Evolutionary conservation across 2,329 filamentous ascomycete genomes (phyloP).

Genomic region (Bipolaris sorokiniana): DNA sequence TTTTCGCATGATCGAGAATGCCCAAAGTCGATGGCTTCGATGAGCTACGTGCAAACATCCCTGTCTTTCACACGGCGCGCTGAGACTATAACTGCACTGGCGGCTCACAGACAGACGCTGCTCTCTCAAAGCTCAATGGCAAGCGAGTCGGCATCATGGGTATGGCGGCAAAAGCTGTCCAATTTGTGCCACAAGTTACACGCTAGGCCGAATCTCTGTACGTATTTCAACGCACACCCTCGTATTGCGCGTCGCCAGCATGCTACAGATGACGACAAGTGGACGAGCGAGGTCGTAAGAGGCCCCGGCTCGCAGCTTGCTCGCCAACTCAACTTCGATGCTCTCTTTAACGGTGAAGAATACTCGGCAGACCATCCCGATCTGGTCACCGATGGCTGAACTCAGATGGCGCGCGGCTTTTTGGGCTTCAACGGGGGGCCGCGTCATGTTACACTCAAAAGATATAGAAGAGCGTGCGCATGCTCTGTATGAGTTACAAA

Average conservation of each 20-base stretch:
- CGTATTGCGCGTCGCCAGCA: constrained; percentile 47
- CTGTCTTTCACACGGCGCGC: constrained; percentile 53
- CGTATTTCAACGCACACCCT: constrained; percentile 54
- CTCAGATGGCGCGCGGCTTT: constrained; percentile 23
- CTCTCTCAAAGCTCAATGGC: constrained; percentile 21
- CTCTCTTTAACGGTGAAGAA: constrained; percentile 28
- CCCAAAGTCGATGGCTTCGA: constrained; percentile 52
- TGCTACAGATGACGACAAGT: constrained; percentile 53
- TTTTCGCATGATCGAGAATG: constrained; percentile 57
- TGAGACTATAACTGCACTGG: constrained; percentile 55
- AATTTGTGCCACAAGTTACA: constrained; percentile 50
- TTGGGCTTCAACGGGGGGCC: constrained; percentile 25
- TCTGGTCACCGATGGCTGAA: constrained; percentile 59
- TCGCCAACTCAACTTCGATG: constrained; percentile 53
- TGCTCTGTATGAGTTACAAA: constrained; percentile 6
- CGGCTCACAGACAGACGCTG: constrained; percentile 39
- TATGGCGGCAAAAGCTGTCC: constrained; percentile 53
- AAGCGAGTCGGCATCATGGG: constrained; percentile 54
- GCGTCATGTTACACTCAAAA: constrained; percentile 11
- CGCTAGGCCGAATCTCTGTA: constrained; percentile 45
- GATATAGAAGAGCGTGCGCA: constrained; percentile 2
- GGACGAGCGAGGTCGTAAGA: constrained; percentile 41
- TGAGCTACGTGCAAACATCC: constrained; percentile 32
- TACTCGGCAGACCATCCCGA: constrained; percentile 43
- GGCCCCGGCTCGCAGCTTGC: constrained; percentile 57